Evolutionary conservation across 2,329 filamentous ascomycete genomes (phyloP), one percentile per base, ranked within the genome.

Genomic region (Paracoccidioides brasiliensis): DNA sequence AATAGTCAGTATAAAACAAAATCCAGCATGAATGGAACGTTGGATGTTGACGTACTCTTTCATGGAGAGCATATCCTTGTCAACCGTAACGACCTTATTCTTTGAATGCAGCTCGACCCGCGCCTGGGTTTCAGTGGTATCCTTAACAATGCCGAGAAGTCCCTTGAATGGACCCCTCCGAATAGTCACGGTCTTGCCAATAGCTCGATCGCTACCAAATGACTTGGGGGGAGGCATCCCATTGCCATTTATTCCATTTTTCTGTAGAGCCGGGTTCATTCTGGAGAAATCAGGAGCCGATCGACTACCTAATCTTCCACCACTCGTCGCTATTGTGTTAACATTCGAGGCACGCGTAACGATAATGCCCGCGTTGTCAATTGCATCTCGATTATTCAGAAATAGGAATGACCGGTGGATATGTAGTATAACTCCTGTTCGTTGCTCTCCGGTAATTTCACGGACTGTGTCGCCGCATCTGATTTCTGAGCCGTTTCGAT

Each of bases 71-170:
- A 85, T 81, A 9, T 86, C 84, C 67, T 94, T 94, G 22, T 83
- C 80, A 40, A 97, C 82, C 6, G 85, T 90, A 59, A 97, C 82
- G 14, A 88, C 86, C 76, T 96, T 97, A 73, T 84, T 88, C 75
- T 95, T 95, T 5, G 90, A 90, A 68, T 97, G 91, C 42, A 98
- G 76, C 72, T 98, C 93, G 44, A 98, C 86, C 60, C 90, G 86
- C 35, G 89, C 91, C 64, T 86, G 82, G 3, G 81, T 81, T 63
- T 94, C 90, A 5, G 88, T 95, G 0, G 91, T 86, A 67, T 97
- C 91, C 68, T 95, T 96, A 63, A 98, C 90, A 61, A 96, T 95
- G 63, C 93, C 93, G 44, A 97, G 76, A 45, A 96, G 78, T 56
- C 91, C 91, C 73, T 98, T 98, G 76, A 91, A 90, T 28, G 86